Evolutionary conservation across 805 yeast species (phyloP).

Genomic region (Wickerhamomyces mucosus): DNA sequence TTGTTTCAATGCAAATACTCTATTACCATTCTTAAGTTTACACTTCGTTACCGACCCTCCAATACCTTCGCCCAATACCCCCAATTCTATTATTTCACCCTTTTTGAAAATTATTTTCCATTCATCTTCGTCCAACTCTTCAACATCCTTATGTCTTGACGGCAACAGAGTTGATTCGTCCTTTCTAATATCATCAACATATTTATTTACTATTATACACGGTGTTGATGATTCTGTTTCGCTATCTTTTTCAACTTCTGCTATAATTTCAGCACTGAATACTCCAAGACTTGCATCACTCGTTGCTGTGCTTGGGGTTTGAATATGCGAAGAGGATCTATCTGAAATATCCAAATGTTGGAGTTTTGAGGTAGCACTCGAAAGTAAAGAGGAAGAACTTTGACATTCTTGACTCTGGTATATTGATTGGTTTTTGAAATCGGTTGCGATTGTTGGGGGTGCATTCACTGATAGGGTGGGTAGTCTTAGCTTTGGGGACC

Average conservation of each 20-base stretch:
- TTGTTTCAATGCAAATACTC: conserved; percentile 72
- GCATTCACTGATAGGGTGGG: conserved; percentile 25
- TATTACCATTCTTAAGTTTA: conserved; percentile 42
- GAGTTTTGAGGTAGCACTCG: conserved; percentile 15
- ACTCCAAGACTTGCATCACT: conserved; percentile 18
- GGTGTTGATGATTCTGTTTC: too few relatives aligned
- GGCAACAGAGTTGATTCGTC: conserved; percentile 6
- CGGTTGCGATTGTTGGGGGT: conserved; percentile 1
- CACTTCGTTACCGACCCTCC: conserved; percentile 90
- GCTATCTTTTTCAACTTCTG: conserved; percentile 13
- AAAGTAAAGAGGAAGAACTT: conserved; percentile 12
- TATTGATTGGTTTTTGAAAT: conserved; percentile 4
- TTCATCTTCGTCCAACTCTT: conserved; percentile 57
- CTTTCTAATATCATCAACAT: too few relatives aligned
- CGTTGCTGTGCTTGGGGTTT: conserved; percentile 24
- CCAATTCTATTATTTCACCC: conserved; percentile 57
- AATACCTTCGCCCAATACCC: conserved; percentile 83
- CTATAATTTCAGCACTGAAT: conserved; percentile 23
- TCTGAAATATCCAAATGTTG: conserved; percentile 13
- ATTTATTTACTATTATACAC: too few relatives aligned
- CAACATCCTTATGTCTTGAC: conserved; percentile 31
- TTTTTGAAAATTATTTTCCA: conserved; percentile 59
- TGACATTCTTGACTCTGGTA: too few relatives aligned
- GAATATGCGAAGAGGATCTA: conserved; percentile 7
- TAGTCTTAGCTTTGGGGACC: conserved; percentile 35